These are phyloP conservation scores for Lumnitzera racemosa DNA, from an alignment of 345 rosid species.

Conservation along the genomic window DNA sequence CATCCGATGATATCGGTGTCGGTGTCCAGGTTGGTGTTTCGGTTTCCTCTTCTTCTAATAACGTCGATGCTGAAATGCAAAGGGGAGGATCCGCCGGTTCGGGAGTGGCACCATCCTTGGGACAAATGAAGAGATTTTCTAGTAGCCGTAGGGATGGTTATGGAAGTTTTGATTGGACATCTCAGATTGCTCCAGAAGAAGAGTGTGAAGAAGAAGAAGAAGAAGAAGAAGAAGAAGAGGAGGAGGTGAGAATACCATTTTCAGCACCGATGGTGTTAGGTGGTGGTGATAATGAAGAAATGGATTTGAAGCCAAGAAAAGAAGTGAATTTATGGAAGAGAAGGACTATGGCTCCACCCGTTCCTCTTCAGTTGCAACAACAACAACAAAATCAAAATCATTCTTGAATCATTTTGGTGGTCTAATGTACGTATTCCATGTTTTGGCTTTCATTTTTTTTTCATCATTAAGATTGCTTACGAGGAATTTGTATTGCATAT, in stretches of 20 bases:
- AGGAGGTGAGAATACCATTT: conserved; percentile 41
- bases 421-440: too few species aligned
- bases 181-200: conserved; percentile 36
- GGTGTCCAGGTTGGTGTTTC: too few species aligned
- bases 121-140: conserved; percentile 61
- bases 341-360: conserved; percentile 64
- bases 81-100: too few species aligned
- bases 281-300: conserved; percentile 13
- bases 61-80: too few species aligned
- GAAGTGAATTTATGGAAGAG: conserved; percentile 77
- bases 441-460: too few species aligned
- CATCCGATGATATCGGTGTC: too few species aligned
- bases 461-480: too few species aligned
- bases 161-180: conserved; percentile 45
- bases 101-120: conserved; percentile 32
- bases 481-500: too few species aligned
- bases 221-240: conserved; percentile 1
- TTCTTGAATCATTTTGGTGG: too few species aligned
- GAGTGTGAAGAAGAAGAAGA: conserved; percentile 19
- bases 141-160: conserved; percentile 47
- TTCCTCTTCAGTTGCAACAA: conserved; percentile 45
- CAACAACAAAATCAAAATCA: too few species aligned
- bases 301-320: conserved; percentile 34
- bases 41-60: too few species aligned
- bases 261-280: conserved; percentile 50